phyloP scores from a whole-genome alignment of 345 rosid genomes.

The Hypericum perforatum region DNA sequence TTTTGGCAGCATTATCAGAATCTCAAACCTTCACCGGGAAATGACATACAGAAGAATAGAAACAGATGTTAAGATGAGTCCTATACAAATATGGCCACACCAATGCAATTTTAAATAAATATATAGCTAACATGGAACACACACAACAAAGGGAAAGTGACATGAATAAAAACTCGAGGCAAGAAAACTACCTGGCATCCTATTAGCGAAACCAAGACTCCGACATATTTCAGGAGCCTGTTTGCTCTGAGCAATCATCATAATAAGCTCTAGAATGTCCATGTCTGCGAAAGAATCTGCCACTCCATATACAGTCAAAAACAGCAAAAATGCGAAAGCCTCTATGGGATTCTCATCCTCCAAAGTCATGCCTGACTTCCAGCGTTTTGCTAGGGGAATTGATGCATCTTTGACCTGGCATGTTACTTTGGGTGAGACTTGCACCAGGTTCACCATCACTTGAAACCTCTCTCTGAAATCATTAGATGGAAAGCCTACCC shows the following conservation, averaged over 20 bases:
- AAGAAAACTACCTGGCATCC: slow-evolving; percentile 2
- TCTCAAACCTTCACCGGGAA: no score
- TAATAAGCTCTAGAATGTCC: no score
- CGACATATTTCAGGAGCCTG: slow-evolving; percentile 4
- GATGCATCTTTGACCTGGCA: not conserved
- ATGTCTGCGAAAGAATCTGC: not conserved
- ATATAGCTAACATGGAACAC: no score
- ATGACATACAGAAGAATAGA: no score
- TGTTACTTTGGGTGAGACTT: not conserved
- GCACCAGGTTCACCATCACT: not conserved
- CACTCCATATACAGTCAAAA: slow-evolving; percentile 1
- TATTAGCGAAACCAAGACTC: slow-evolving; percentile 2
- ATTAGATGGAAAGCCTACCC: not conserved
- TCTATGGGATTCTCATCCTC: slow-evolving; percentile 8
- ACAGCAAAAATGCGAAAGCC: slow-evolving; percentile 1
- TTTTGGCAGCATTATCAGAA: no score
- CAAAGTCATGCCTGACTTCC: slow-evolving; percentile 1
- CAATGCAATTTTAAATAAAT: no score
- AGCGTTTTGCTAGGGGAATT: not conserved
- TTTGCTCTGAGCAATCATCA: not conserved
- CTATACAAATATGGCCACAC: no score
- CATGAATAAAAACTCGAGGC: no score
- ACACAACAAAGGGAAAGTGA: no score
- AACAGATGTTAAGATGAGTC: no score
- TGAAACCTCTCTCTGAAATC: not conserved